Base-by-base conservation (phyloP, 2,329 filamentous ascomycete species). In the Phialocephala sp. region DNA sequence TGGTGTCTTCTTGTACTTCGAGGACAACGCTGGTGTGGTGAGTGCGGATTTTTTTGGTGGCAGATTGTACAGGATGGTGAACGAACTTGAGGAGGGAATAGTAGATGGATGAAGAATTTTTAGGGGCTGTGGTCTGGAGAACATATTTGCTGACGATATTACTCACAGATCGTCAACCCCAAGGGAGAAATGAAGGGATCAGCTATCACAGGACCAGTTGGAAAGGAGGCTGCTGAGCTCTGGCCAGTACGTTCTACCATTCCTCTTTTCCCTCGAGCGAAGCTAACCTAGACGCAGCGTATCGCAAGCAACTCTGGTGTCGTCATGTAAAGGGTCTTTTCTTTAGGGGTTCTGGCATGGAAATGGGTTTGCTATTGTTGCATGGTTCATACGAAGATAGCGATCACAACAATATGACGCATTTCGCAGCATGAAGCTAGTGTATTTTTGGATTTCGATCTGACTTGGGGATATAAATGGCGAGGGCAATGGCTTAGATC, bases 171-270 rank as follows among this genome's bases (percentile, higher is more conserved):
- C 80, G 95, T 99, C 88, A 99, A 99, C 89, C 93, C 94, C 84
- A 99, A 99, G 92, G 95, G 95, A 86, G 95, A 99, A 87, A 99
- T 99, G 95, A 99, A 99, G 91, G 95, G 95, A 81, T 97, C 93
- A 74, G 95, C 95, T 82, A 99, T 99, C 82, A 99, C 95, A 77
- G 95, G 95, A 77, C 95, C 95, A 77, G 94, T 99, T 80, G 95
- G 94, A 83, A 99, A 99, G 91, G 95, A 99, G 87, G 95, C 95
- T 81, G 95, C 95, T 82, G 95, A 99, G 87, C 89, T 99, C 79
- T 99, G 95, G 95, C 95, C 95, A 81, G 92, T 94, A 87, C 85
- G 91, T 88, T 70, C 2, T 35, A 50, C 15, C 22, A 39, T 39
- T 32, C 32, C 12, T 52, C 8, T 63, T 65, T 24, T n/a, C n/a